Conservation (phyloP, 2,329 filamentous ascomycete species). For the Neurospora crassa region DNA sequence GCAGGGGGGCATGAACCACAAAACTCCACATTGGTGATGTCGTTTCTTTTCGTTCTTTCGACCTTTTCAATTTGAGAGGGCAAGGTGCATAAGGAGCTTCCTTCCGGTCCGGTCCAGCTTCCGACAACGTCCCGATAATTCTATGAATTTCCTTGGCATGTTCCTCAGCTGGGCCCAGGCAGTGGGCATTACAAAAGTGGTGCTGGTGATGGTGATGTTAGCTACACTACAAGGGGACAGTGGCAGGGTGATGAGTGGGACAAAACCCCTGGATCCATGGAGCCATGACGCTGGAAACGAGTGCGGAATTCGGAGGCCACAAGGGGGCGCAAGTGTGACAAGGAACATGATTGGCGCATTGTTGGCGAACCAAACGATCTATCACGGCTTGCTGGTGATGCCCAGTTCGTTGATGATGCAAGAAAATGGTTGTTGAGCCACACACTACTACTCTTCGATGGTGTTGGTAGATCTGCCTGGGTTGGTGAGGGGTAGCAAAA, state of each 20-base stretch:
- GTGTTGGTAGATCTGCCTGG: neutral
- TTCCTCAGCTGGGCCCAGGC: neutral
- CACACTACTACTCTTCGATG: neutral
- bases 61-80: neutral
- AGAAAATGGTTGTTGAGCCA: neutral
- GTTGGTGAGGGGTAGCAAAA: neutral
- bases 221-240: neutral
- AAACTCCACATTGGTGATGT: neutral
- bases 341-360: neutral
- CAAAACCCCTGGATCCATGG: neutral
- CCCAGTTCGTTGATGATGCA: neutral
- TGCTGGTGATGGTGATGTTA: neutral
- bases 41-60: neutral
- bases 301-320: conserved; percentile 4
- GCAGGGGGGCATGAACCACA: neutral
- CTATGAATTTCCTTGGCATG: neutral
- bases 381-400: neutral
- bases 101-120: neutral
- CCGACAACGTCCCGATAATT: neutral
- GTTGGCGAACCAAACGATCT: neutral
- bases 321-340: neutral
- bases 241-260: neutral
- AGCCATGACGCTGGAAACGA: conserved; percentile 13
- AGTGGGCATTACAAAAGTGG: neutral
- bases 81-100: neutral